Percentiles rank a stretch among this genome's conserved stretches.
phyloP scores from a whole-genome alignment of 495 filamentous ascomycete species.

The Gamarada debralockiae region DNA sequence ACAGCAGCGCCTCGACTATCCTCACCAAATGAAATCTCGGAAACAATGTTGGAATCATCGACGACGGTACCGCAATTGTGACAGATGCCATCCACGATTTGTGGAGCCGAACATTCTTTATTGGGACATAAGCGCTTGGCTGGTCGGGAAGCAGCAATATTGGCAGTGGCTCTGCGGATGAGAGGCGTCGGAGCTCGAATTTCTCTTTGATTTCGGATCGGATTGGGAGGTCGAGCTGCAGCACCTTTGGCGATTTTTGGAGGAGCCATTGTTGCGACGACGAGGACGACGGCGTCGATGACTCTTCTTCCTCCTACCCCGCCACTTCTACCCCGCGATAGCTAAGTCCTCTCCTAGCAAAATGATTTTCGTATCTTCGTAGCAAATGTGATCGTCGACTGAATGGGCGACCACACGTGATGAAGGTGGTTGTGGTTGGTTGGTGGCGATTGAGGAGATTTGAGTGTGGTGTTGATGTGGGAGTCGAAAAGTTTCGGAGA shows the following conservation, averaged over 20 bases:
- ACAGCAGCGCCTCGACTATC: slow-evolving; percentile 76
- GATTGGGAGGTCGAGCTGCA: slow-evolving; percentile 8
- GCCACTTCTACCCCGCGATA: slow-evolving; percentile 11
- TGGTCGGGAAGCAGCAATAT: slow-evolving; percentile 11
- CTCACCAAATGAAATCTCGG: slow-evolving; percentile 88
- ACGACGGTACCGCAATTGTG: slow-evolving; percentile 77
- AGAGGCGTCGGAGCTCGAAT: slow-evolving; percentile 16
- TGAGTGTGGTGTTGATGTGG: slow-evolving; percentile 8
- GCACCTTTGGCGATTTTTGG: not conserved
- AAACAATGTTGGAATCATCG: slow-evolving; percentile 80
- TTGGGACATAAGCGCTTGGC: slow-evolving; percentile 30
- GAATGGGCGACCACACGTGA: slow-evolving; percentile 10
- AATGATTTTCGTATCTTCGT: too few relatives aligned
- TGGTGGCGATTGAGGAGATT: not conserved
- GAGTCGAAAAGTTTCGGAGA: not conserved
- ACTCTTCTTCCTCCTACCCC: not conserved
- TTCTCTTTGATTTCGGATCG: slow-evolving; percentile 9
- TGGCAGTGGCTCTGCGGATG: slow-evolving; percentile 5
- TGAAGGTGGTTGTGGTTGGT: slow-evolving; percentile 1
- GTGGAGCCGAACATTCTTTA: slow-evolving; percentile 31
- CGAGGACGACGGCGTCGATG: not conserved
- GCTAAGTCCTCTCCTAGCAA: not conserved
- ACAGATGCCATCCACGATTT: slow-evolving; percentile 59
- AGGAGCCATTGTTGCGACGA: slow-evolving; percentile 2
- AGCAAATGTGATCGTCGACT: too few relatives aligned